phyloP scores from a whole-genome alignment of 352 stramenopile species.

The Phytophthora quininea region DNA sequence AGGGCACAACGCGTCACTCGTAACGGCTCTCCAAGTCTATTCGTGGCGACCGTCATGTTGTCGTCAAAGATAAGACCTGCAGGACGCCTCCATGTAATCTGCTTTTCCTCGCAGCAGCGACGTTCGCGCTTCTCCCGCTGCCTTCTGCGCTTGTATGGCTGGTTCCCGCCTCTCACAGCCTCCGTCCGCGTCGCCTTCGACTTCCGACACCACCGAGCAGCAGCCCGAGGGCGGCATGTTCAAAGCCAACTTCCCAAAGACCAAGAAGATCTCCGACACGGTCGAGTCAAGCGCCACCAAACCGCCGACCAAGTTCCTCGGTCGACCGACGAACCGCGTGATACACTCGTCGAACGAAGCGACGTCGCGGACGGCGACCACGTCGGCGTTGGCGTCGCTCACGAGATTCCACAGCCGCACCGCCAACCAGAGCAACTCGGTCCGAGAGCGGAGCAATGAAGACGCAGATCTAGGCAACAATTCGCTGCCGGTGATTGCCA shows the following conservation, averaged over 20 bases:
- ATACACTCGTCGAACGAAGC: constrained; percentile 28
- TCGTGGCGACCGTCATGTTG: too few species aligned
- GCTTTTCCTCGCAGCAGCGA: too few species aligned
- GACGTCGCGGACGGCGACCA: constrained; percentile 25
- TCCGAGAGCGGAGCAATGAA: constrained; percentile 21
- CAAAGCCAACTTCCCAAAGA: constrained; percentile 39
- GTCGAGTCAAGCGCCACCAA: constrained; percentile 34
- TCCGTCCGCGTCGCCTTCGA: constrained; percentile 4
- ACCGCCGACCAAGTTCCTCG: constrained; percentile 39
- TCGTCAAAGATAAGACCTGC: too few species aligned
- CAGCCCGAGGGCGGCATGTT: constrained; percentile 35
- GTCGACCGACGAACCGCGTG: constrained; percentile 33
- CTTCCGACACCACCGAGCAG: constrained; percentile 3
- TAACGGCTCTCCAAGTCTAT: too few species aligned
- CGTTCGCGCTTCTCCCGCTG: background rate
- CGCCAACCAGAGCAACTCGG: constrained; percentile 39
- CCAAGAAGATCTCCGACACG: constrained; percentile 43
- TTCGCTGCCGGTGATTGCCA: constrained; percentile 21
- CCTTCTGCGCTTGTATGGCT: constrained; percentile 25
- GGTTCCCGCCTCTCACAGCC: constrained; percentile 16
- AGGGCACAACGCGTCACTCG: too few species aligned
- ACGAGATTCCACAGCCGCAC: constrained; percentile 44
- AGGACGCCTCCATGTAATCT: too few species aligned
- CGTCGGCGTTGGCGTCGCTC: constrained; percentile 49
- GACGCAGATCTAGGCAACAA: constrained; percentile 20